phyloP scores from a whole-genome alignment of 2,329 filamentous ascomycete species.

The Pochonia chlamydosporia region DNA sequence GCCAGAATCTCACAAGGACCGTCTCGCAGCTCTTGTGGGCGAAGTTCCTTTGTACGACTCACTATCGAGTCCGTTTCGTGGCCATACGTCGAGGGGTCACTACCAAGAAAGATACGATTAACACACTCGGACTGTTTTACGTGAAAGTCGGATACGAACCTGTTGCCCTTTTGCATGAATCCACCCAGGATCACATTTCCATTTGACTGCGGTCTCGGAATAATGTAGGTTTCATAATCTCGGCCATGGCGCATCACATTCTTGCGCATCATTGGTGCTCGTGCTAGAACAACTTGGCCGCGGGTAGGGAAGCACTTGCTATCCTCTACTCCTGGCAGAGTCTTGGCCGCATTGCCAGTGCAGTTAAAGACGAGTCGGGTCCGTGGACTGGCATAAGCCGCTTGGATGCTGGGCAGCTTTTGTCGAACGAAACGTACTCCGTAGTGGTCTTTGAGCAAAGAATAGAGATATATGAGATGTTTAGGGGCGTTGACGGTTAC shows the following conservation, averaged over 20 bases:
- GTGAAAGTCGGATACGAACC: slow-evolving; percentile 14
- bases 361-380: slow-evolving; percentile 30
- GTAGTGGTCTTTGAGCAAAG: slow-evolving; percentile 18
- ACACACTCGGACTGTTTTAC: no score
- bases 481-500: slow-evolving; percentile 31
- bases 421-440: slow-evolving; percentile 26
- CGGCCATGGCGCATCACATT: slow-evolving; percentile 34
- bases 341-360: slow-evolving; percentile 27
- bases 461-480: slow-evolving; percentile 27
- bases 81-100: slow-evolving; percentile 28
- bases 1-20: slow-evolving; percentile 23
- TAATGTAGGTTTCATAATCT: slow-evolving; percentile 35
- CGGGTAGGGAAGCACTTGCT: slow-evolving; percentile 33
- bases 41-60: slow-evolving; percentile 25
- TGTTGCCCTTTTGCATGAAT: slow-evolving; percentile 30
- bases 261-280: slow-evolving; percentile 24
- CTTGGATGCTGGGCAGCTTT: slow-evolving; percentile 20
- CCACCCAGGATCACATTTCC: slow-evolving; percentile 30
- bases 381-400: slow-evolving; percentile 18
- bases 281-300: slow-evolving; percentile 31
- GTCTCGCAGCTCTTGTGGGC: slow-evolving; percentile 20
- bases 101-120: slow-evolving; percentile 6
- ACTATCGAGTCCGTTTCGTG: slow-evolving; percentile 32
- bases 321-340: slow-evolving; percentile 29
- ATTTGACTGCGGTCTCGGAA: slow-evolving; percentile 30